A percentile compares a stretch with the other conserved stretches of the same genome.
These are phyloP conservation scores for Penicillium sumatraense DNA, from an alignment of 2,329 filamentous ascomycete species.

Conservation along the genomic window DNA sequence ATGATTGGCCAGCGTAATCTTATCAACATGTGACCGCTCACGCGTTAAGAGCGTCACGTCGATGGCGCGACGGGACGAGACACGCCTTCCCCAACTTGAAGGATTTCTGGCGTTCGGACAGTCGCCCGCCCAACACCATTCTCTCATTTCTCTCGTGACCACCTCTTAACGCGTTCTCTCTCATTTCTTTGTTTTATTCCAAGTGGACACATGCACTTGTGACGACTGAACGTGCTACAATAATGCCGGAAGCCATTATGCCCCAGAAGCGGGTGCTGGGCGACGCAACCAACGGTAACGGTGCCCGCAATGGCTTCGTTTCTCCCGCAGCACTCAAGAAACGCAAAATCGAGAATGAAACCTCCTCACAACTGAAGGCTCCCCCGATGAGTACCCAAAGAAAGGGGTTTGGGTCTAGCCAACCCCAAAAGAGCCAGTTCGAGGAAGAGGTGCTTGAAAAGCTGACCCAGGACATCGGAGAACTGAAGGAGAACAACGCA, in stretches of 20 bases:
- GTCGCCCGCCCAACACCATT: conserved; percentile 21
- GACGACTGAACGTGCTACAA: conserved; percentile 26
- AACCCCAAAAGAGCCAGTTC: conserved; percentile 82
- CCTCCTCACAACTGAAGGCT: conserved; percentile 61
- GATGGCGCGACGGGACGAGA: conserved; percentile 25
- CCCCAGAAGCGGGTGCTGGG: conserved; percentile 75
- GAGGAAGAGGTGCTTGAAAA: conserved; percentile 94
- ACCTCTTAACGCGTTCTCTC: no score
- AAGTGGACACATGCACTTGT: conserved; percentile 3
- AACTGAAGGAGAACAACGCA: conserved; percentile 81
- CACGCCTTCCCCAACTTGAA: conserved; percentile 7
- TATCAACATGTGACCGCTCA: conserved; percentile 28
- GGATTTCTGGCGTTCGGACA: conserved; percentile 4
- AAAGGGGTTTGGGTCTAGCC: conserved; percentile 64
- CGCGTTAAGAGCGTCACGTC: conserved; percentile 35
- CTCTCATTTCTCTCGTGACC: conserved; percentile 3
- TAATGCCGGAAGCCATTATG: conserved; percentile 47
- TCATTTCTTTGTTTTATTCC: not conserved
- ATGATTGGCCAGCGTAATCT: conserved; percentile 13
- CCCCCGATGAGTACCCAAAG: conserved; percentile 64
- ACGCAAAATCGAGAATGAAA: conserved; percentile 70
- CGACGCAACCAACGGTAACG: conserved; percentile 67
- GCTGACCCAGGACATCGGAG: conserved; percentile 89
- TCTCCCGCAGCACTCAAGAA: conserved; percentile 71
- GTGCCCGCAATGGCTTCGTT: conserved; percentile 62